phyloP scores from a whole-genome alignment of 176 grass and related monocot species.

The Puya raimondii region DNA sequence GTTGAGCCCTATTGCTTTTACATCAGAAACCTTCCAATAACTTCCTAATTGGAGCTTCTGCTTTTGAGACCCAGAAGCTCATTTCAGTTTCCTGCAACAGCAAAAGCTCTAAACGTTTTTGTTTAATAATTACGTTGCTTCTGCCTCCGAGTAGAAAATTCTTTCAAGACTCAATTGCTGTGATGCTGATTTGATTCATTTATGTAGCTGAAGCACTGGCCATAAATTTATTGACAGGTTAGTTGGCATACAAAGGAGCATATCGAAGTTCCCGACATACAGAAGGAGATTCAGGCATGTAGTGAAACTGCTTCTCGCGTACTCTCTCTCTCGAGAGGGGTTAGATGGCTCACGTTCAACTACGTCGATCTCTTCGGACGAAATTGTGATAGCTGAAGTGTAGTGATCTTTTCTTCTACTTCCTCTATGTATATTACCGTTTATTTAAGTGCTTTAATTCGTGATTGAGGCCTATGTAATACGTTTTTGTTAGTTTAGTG shows the following conservation, averaged over 20 bases:
- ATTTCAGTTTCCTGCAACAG: no score
- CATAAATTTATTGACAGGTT: conserved; percentile 32
- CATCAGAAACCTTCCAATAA: no score
- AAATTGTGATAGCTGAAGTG: conserved; percentile 47
- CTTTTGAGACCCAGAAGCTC: no score
- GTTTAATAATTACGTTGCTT: neutral
- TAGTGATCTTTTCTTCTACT: conserved; percentile 11
- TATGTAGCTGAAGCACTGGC: neutral
- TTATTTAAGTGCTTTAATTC: neutral
- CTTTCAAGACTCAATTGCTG: neutral
- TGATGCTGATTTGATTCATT: neutral
- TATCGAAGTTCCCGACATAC: conserved; percentile 78
- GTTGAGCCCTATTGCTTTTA: no score
- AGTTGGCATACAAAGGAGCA: conserved; percentile 59
- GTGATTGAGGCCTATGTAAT: neutral
- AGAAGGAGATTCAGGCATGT: conserved; percentile 67
- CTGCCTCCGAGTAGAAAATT: no score
- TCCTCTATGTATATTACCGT: no score
- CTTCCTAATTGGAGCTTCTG: no score
- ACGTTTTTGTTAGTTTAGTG: neutral
- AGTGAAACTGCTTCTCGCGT: conserved; percentile 46
- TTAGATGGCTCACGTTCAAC: conserved; percentile 25
- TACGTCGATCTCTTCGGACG: conserved; percentile 17
- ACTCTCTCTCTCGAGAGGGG: conserved; percentile 43
- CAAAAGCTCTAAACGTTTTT: neutral